phyloP scores from a whole-genome alignment of 257 asterid species.

The Salvia rosmarinus region DNA sequence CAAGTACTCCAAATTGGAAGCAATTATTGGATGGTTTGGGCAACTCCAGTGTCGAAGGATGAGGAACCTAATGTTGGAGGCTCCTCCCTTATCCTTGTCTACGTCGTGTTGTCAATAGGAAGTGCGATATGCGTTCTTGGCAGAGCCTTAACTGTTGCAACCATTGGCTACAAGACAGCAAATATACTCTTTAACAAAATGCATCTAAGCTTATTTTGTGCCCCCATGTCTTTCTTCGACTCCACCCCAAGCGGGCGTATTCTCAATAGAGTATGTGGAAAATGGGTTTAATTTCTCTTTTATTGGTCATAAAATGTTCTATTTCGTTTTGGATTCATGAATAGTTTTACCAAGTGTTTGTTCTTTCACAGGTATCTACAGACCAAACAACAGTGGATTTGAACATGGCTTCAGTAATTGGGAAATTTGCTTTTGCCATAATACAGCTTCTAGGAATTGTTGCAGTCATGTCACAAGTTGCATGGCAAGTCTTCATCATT shows the following conservation, averaged over 20 bases:
- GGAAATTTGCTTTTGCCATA: conserved; percentile 56
- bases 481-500: conserved; percentile 84
- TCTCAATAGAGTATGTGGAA: conserved; percentile 78
- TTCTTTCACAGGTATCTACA: conserved; percentile 70
- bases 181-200: conserved; percentile 68
- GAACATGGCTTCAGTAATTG: conserved; percentile 59
- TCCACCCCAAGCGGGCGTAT: conserved; percentile 95
- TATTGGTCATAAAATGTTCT: too few species aligned
- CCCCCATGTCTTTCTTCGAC: conserved; percentile 97
- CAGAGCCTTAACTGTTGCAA: conserved; percentile 58
- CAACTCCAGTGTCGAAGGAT: conserved; percentile 80
- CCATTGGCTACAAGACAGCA: conserved; percentile 74
- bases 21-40: conserved; percentile 99
- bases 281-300: too few species aligned
- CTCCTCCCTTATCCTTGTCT: conserved; percentile 74
- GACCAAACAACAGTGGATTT: conserved; percentile 83
- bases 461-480: conserved; percentile 81
- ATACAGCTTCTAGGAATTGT: conserved; percentile 76
- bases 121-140: conserved; percentile 67
- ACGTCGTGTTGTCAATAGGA: conserved; percentile 61
- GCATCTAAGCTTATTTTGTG: conserved; percentile 77
- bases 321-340: too few species aligned
- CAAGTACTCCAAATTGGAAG: conserved; percentile 84
- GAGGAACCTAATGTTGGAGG: conserved; percentile 55
- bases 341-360: too few species aligned